Evolutionary conservation across 1,284 basidiomycete species (phyloP), one percentile per base, ranked within the genome.

Genomic region (Cerioporus squamosus): DNA sequence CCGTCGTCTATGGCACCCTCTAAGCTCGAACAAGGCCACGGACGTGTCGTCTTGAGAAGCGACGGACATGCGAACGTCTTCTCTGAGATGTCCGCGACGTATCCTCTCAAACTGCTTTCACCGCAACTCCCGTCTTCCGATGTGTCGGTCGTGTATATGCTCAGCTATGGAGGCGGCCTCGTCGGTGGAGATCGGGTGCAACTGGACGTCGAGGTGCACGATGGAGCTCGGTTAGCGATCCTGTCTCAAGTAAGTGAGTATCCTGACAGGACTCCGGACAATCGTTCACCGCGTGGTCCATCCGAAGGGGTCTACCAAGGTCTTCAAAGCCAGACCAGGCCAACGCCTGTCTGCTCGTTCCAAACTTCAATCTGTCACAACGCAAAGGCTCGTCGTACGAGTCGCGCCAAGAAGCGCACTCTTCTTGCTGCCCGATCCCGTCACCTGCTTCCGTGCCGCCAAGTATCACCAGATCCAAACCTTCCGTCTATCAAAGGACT

Each of bases 261-360:
- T n/a, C 23, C 50, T 53, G 8, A 23, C 22, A 42, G 18, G 18
- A 5, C 7, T 26, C 38, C 39, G 7, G 29, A n/a, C 12, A n/a
- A 4, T 36, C 53, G 31, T 2, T 29, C n/a, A 36, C 33, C 3
- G 33, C 33, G 14, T 36, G 14, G 9, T 54, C 9, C 29, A n/a
- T n/a, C n/a, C n/a, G n/a, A 71, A 96, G 88, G 94, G 94, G n/a
- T 92, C 89, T 20, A 97, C 95, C 14, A 97, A 98, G 72, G 91
- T 97, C 23, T 97, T 96, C 79, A 94, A 93, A 72, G 79, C 81
- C 18, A 84, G 93, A 26, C 74, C 80, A 79, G 53, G 77, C 77
- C 59, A 79, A 77, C 66, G 66, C 23, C 60, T 64, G 1, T 66
- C 66, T 14, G 57, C 68, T 2, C 63, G 60, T 14, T 47, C 63